Base-by-base conservation (phyloP, 2,329 filamentous ascomycete genomes). In the Trichoderma citrinoviride region DNA sequence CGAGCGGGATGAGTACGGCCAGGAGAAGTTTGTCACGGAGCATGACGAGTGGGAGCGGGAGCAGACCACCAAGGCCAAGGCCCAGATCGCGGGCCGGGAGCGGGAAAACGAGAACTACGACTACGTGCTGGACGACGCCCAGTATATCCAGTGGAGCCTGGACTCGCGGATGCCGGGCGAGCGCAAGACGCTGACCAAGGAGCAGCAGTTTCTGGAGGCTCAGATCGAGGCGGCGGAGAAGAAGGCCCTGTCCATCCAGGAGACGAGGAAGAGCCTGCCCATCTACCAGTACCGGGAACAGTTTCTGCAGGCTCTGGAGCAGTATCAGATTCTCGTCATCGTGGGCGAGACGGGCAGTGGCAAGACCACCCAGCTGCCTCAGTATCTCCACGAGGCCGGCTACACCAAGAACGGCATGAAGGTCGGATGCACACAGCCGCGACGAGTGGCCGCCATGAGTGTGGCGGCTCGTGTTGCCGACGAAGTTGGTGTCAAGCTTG, bases 31-130 rank as follows among this genome's bases (percentile, higher is more conserved):
- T 71, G 87, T 97, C 65, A 97, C 93, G 0, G 95, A 99, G 75
- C 91, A 97, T 68, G 93, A 99, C 67, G 91, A 97, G 73, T 99
- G 94, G 94, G 95, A 99, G 75, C 82, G 87, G 65, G 94, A 98
- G 74, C 94, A 98, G 78, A 85, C 90, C 0, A 84, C 88, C 64
- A 96, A 96, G 76, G 93, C 92, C 6, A 95, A 94, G 75, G 88
- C 92, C 1, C 93, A 97, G 74, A 92, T 96, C 66, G 84, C 87
- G 69, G 86, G 87, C 61, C 80, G 87, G 0, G 92, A 96, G 73
- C 84, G 89, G 41, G 87, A 90, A 15, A 88, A 93, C 60, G 88
- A 93, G 14, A 89, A 96, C 65, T 99, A 98, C 74, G 91, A 95
- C 71, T 97, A 93, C 73, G 91, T 99, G 15, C 88, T 99, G 74